These are phyloP conservation scores for Microcera coccophila DNA, from an alignment of 2,329 filamentous ascomycete species.

Conservation along the genomic window DNA sequence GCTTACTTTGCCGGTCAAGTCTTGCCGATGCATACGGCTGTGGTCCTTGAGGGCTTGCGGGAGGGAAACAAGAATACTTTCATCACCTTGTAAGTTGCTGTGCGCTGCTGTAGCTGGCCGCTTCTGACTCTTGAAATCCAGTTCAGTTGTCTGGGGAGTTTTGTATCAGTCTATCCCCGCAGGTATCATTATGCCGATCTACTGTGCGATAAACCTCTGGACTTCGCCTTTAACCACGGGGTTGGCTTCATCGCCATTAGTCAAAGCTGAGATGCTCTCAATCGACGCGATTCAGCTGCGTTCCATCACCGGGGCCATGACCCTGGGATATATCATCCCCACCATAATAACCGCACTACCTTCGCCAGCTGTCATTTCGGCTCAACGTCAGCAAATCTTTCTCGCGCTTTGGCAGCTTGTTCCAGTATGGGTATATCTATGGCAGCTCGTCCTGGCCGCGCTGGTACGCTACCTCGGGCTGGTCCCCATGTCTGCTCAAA, in stretches of 20 bases:
- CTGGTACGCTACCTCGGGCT: not conserved
- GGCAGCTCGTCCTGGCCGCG: constrained; percentile 7
- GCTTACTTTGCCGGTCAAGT: constrained; percentile 20
- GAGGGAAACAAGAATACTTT: constrained; percentile 16
- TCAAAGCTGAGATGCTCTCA: constrained; percentile 8
- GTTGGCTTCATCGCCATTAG: constrained; percentile 5
- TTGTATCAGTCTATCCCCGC: constrained; percentile 20
- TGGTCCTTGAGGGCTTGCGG: constrained; percentile 18
- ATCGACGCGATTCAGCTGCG: constrained; percentile 9
- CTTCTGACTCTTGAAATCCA: constrained; percentile 2
- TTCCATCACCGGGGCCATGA: constrained; percentile 8
- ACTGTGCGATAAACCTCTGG: constrained; percentile 19
- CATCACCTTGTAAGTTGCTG: constrained; percentile 15
- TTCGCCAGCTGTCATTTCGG: constrained; percentile 9
- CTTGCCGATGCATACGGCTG: constrained; percentile 13
- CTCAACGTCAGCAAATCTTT: constrained; percentile 14
- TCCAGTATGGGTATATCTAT: constrained; percentile 15
- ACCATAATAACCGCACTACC: constrained; percentile 15
- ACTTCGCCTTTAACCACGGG: constrained; percentile 15
- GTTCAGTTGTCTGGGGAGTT: constrained; percentile 19
- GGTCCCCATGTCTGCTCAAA: not conserved
- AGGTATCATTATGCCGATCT: constrained; percentile 21
- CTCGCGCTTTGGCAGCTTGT: constrained; percentile 23
- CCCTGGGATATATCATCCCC: constrained; percentile 18
- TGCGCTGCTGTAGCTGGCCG: not conserved